Base-by-base conservation (phyloP, 768 basidiomycete genomes). In the Amyloporia xantha region DNA sequence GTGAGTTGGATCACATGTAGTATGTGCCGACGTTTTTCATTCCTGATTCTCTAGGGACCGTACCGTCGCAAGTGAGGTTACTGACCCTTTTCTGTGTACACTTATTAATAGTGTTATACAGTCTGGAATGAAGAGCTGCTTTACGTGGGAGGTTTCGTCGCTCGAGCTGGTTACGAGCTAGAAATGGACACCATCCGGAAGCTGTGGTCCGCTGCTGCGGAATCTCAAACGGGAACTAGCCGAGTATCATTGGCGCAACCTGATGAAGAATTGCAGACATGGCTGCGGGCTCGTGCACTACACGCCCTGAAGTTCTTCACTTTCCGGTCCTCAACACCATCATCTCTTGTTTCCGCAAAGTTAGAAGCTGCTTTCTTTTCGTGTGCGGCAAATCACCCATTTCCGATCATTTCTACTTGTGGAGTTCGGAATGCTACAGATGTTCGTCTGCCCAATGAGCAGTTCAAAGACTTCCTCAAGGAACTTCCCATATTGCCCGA, bases 51-150 rank as follows among this genome's bases (percentile, higher is more conserved):
- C 1, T 43, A 91, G 87, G 60, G 91, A 95, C 64, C 80, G 83
- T 40, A 84, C 88, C 62, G 90, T 90, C 21, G 81, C 84, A 19
- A 68, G 86, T 86, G 60, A 59, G 78, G 63, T 52, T 12, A 12
- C 27, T 40, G 48, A 20, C 11, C n/a, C 15, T 44, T 39, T 27
- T 12, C 25, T 42, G 17, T 53, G 46, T 36, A 53, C 49, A 26
- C 6, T 21, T 19, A 23, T 11, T 46, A 23, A 23, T 28, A 6
- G 21, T 30, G 2, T 26, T 9, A 35, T 12, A 50, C 26, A 87
- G 86, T 83, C 5, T 95, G 91, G 93, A 98, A 98, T 58, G 81
- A 77, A 57, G 94, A 97, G 58, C 73, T 97, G 4, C 71, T 98
- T 5, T 84, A 79, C 58, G 74, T 91, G 15, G 91, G 91, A 4